Conservation (phyloP, 495 filamentous ascomycete species). For the Xylaria castorea region DNA sequence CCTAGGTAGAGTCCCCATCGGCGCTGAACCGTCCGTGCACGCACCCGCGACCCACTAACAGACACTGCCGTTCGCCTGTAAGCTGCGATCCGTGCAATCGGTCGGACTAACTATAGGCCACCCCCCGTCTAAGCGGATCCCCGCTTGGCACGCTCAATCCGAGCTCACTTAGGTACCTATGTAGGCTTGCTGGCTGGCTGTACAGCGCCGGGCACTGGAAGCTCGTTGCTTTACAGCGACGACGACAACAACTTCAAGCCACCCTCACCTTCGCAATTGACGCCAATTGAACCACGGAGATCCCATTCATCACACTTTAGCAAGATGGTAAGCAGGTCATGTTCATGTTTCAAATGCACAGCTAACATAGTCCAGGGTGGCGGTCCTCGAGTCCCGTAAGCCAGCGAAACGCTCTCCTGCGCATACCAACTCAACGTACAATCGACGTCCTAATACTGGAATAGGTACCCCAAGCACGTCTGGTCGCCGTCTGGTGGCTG, state of each 20-base stretch:
- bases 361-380: slow-evolving; percentile 63
- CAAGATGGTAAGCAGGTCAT: slow-evolving; percentile 47
- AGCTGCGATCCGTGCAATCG: slow-evolving; percentile 12
- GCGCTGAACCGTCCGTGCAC: slow-evolving; percentile 29
- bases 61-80: background rate
- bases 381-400: slow-evolving; percentile 91
- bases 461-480: slow-evolving; percentile 96
- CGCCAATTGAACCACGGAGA: slow-evolving; percentile 31
- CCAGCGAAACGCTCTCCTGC: slow-evolving; percentile 11
- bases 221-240: slow-evolving; percentile 24
- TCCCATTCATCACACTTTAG: slow-evolving; percentile 36
- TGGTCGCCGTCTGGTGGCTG: slow-evolving; percentile 98
- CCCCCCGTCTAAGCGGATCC: background rate
- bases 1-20: background rate
- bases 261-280: slow-evolving; percentile 31
- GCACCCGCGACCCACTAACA: background rate
- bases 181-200: too few relatives aligned
- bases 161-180: too few relatives aligned
- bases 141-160: background rate
- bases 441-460: slow-evolving; percentile 16
- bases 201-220: slow-evolving; percentile 36
- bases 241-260: slow-evolving; percentile 19
- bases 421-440: background rate
- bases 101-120: slow-evolving; percentile 35
- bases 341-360: background rate